phyloP scores from a whole-genome alignment of 306 rosid genomes.

The Quercus mongolica region DNA sequence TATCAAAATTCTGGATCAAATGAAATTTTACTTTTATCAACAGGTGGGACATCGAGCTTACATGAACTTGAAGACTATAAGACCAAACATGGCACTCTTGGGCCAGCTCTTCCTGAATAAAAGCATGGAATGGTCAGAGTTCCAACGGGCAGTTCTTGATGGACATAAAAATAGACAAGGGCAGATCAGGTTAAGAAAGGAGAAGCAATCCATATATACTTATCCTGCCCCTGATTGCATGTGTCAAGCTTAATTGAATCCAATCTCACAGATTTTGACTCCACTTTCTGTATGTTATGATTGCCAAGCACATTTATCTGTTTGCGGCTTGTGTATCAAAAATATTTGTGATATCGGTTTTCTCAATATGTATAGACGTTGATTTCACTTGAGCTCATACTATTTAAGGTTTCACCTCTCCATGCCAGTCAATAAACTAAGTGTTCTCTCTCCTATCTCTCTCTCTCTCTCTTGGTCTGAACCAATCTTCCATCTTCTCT shows the following conservation, averaged over 20 bases:
- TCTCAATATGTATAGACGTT: neutral
- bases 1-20: neutral
- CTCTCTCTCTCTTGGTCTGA: no score
- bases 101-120: slow-evolving; percentile 93
- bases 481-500: no score
- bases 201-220: slow-evolving; percentile 88
- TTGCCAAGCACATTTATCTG: neutral
- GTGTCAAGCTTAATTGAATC: slow-evolving; percentile 54
- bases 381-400: neutral
- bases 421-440: neutral
- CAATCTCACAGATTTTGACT: neutral
- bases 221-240: slow-evolving; percentile 96
- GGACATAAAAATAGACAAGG: slow-evolving; percentile 90
- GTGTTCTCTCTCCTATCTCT: no score
- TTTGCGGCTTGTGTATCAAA: neutral
- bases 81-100: slow-evolving; percentile 89
- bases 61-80: slow-evolving; percentile 74
- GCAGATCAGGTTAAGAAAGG: slow-evolving; percentile 74
- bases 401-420: neutral
- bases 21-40: slow-evolving; percentile 23
- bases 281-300: neutral
- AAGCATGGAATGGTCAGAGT: slow-evolving; percentile 75
- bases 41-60: slow-evolving; percentile 96
- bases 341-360: neutral
- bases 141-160: slow-evolving; percentile 53